A percentile compares a stretch with the other conserved stretches of the same genome.
Evolutionary conservation across 176 grass and related monocot genomes (phyloP).

Genomic region (Elymus sibiricus): DNA sequence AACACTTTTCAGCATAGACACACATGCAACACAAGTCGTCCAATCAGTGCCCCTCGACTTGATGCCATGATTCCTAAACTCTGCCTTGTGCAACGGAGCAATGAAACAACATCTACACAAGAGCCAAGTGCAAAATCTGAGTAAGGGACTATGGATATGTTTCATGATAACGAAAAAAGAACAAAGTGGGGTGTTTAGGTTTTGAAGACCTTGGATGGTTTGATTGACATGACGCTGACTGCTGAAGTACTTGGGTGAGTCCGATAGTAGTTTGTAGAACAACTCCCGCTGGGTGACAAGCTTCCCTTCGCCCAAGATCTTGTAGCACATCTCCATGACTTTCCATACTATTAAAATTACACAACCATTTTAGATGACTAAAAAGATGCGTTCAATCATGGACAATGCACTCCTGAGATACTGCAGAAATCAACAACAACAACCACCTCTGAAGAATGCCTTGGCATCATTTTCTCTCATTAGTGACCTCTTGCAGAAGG

Average conservation of each 20-base stretch:
- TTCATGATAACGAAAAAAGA: not conserved
- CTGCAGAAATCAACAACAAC: slow-evolving; percentile 16
- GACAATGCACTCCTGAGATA: not conserved
- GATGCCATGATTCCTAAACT: slow-evolving; percentile 93
- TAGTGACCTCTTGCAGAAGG: slow-evolving; percentile 74
- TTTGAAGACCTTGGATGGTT: slow-evolving; percentile 60
- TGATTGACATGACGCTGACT: slow-evolving; percentile 66
- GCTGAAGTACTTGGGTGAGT: slow-evolving; percentile 68
- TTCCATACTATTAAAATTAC: slow-evolving; percentile 68
- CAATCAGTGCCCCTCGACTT: slow-evolving; percentile 78
- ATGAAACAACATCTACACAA: slow-evolving; percentile 75
- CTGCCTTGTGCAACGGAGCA: slow-evolving; percentile 83
- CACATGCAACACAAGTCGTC: slow-evolving; percentile 69
- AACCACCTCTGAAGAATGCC: slow-evolving; percentile 56
- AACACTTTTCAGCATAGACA: slow-evolving; percentile 10
- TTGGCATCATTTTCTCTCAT: slow-evolving; percentile 53
- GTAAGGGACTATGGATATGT: not conserved
- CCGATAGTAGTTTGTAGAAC: slow-evolving; percentile 82
- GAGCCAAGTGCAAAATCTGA: not conserved
- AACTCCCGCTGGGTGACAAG: slow-evolving; percentile 69
- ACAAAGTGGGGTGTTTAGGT: not conserved
- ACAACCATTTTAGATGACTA: not conserved
- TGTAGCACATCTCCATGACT: slow-evolving; percentile 81
- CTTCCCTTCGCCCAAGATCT: slow-evolving; percentile 78
- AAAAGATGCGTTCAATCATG: not conserved